These are phyloP conservation scores for Tylopilus cervinicoccineus DNA, from an alignment of 768 basidiomycete species.

Conservation along the genomic window DNA sequence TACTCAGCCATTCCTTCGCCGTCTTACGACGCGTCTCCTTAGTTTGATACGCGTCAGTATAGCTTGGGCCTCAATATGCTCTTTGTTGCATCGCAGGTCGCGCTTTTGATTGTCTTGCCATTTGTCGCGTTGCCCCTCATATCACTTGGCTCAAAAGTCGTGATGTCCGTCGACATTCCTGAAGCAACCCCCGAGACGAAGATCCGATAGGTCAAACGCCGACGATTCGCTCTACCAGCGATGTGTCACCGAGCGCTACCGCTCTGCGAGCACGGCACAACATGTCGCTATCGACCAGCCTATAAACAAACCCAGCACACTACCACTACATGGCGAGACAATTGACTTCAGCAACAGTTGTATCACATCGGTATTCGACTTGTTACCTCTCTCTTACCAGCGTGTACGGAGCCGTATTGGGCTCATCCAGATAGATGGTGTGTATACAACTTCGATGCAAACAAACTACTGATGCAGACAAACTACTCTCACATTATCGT, in stretches of 20 bases:
- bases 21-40: slow-evolving; percentile 43
- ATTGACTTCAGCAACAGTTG: neutral
- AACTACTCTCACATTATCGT: neutral
- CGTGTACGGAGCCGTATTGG: too few relatives aligned
- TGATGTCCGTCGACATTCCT: neutral
- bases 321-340: neutral
- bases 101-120: neutral
- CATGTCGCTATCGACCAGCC: neutral
- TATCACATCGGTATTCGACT: neutral
- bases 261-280: neutral
- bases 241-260: neutral
- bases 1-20: slow-evolving; percentile 32
- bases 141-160: neutral
- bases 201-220: neutral
- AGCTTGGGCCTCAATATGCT: neutral
- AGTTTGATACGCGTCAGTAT: neutral
- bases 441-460: neutral
- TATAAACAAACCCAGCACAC: neutral
- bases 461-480: neutral
- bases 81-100: neutral
- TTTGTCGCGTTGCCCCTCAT: neutral
- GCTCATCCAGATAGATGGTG: too few relatives aligned
- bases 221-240: neutral
- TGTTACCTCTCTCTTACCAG: too few relatives aligned
- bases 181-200: neutral